These are phyloP conservation scores for Tylopilus balloui DNA, from an alignment of 768 basidiomycete genomes.

Conservation along the genomic window DNA sequence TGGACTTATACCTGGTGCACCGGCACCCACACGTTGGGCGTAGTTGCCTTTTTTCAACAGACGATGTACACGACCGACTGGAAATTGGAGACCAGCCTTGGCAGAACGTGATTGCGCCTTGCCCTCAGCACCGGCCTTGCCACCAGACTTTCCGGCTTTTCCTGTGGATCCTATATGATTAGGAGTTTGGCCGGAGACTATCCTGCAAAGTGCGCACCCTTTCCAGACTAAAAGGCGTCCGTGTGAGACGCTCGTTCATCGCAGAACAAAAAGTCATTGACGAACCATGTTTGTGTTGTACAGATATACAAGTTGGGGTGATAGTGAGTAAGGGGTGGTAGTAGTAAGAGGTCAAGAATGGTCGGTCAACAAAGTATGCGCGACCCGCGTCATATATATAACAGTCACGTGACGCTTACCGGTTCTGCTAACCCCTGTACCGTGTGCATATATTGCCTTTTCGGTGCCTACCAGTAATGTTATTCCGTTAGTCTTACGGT, in stretches of 20 bases:
- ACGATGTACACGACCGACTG: constrained; percentile 90
- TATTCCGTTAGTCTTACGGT: background rate
- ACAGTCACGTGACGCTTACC: constrained; percentile 26
- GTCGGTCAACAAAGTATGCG: constrained; percentile 30
- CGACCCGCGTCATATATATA: constrained; percentile 34
- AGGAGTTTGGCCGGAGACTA: background rate
- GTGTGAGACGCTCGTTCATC: constrained; percentile 6
- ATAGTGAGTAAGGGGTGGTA: constrained; percentile 11
- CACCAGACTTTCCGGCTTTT: constrained; percentile 48
- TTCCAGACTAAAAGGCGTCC: constrained; percentile 25
- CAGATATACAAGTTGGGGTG: constrained; percentile 17
- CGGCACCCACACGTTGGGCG: constrained; percentile 82
- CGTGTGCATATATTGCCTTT: background rate
- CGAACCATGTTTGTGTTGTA: constrained; percentile 26
- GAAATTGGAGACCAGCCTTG: constrained; percentile 78
- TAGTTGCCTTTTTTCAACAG: constrained; percentile 86
- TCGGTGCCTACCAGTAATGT: constrained; percentile 1
- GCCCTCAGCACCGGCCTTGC: constrained; percentile 44
- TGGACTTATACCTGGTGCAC: constrained; percentile 63
- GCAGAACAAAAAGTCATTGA: background rate
- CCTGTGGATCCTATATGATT: constrained; percentile 29
- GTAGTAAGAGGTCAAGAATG: constrained; percentile 30
- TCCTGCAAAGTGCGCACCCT: constrained; percentile 19
- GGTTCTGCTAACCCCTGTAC: background rate
- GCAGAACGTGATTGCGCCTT: constrained; percentile 69